Evolutionary conservation across 1,284 basidiomycete species (phyloP).

Genomic region (Leccinum fallax): DNA sequence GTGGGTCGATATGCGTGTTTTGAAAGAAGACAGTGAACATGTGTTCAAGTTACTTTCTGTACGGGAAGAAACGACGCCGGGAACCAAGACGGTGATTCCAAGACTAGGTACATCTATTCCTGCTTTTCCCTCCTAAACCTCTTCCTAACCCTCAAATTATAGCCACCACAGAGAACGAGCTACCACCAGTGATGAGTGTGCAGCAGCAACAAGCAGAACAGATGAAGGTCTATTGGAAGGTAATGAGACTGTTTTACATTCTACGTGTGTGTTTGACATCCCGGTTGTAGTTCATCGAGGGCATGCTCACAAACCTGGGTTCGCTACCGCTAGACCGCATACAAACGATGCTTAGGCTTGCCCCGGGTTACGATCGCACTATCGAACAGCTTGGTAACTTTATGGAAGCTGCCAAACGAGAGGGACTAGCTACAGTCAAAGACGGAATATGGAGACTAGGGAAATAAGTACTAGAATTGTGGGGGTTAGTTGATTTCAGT

Average conservation of each 20-base stretch:
- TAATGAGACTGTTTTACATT: slow-evolving; percentile 32
- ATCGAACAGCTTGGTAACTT: slow-evolving; percentile 75
- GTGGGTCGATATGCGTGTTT: slow-evolving; percentile 82
- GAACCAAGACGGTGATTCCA: slow-evolving; percentile 22
- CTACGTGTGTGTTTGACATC: slow-evolving; percentile 6
- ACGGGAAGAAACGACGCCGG: slow-evolving; percentile 45
- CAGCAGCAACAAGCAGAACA: slow-evolving; percentile 81
- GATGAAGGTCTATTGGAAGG: slow-evolving; percentile 87
- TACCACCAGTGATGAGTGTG: slow-evolving; percentile 53
- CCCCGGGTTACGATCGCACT: slow-evolving; percentile 76
- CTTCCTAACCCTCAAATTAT: slow-evolving; percentile 12
- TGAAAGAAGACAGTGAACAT: slow-evolving; percentile 65
- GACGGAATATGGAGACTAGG: slow-evolving; percentile 78
- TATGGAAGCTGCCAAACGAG: slow-evolving; percentile 76
- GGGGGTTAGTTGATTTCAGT: not conserved
- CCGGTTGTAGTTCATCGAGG: slow-evolving; percentile 68
- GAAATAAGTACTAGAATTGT: slow-evolving; percentile 13
- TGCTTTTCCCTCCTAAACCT: not conserved
- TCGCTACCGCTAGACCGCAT: slow-evolving; percentile 73
- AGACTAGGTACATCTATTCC: slow-evolving; percentile 38
- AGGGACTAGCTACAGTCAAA: slow-evolving; percentile 70
- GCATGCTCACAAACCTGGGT: slow-evolving; percentile 84
- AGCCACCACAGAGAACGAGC: slow-evolving; percentile 44
- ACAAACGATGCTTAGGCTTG: slow-evolving; percentile 81
- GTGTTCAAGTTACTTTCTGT: slow-evolving; percentile 66